A percentile compares a stretch with the other conserved stretches of the same genome.
Conservation (phyloP, 129 eudicot species). For the Flaveria linearis region DNA sequence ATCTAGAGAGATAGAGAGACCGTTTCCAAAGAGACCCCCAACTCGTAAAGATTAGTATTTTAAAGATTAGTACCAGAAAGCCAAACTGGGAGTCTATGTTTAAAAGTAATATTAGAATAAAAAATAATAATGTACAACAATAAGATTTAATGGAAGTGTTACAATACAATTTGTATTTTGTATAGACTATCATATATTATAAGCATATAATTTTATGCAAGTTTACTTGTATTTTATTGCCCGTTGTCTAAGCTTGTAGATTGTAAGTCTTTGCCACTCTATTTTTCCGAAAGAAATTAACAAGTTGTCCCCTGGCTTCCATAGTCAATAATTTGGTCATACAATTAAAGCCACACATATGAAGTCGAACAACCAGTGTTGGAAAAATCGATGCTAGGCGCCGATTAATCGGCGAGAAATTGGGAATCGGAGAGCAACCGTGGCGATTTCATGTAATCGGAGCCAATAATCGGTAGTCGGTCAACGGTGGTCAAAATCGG, state of each 20-base stretch:
- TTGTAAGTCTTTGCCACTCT: neutral
- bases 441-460: no score
- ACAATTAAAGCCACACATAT: conserved; percentile 1
- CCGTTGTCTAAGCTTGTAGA: conserved; percentile 1
- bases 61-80: neutral
- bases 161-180: conserved; percentile 13
- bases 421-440: no score
- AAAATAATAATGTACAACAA: neutral
- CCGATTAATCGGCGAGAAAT: no score
- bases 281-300: neutral
- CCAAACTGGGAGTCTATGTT: neutral
- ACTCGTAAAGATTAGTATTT: neutral
- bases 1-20: no score
- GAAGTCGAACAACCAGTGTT: neutral
- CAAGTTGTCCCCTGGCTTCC: neutral
- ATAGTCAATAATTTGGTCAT: conserved; percentile 12
- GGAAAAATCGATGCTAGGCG: no score
- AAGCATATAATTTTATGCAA: conserved; percentile 9
- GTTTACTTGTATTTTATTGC: conserved; percentile 6
- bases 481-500: no score
- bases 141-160: conserved; percentile 1
- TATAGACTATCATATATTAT: neutral
- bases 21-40: no score
- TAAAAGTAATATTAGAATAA: neutral
- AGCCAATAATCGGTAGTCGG: no score